A percentile compares a stretch with the other conserved stretches of the same genome.
Evolutionary conservation across 2,329 filamentous ascomycete genomes (phyloP).

Genomic region (Mariannaea sp.): DNA sequence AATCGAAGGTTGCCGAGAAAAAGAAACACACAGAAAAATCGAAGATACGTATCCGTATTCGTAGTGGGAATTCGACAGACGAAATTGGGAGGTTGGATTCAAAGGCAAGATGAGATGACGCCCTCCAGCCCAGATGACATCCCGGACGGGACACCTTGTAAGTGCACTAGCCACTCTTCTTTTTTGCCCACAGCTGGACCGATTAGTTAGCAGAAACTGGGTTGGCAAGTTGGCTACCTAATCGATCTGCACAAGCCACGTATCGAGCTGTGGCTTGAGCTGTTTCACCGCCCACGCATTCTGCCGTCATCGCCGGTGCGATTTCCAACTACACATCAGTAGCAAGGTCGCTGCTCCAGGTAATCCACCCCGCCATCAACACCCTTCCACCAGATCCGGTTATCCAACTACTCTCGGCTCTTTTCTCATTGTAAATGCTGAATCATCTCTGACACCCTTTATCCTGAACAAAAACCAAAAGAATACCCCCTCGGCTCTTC

Average conservation of each 20-base stretch:
- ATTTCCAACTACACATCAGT: slow-evolving; percentile 23
- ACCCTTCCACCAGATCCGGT: slow-evolving; percentile 1
- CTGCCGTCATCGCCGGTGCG: slow-evolving; percentile 17
- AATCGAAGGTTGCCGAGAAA: too few relatives aligned
- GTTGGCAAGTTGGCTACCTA: neutral
- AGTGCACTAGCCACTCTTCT: slow-evolving; percentile 9
- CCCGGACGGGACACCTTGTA: slow-evolving; percentile 2
- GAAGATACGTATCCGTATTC: too few relatives aligned
- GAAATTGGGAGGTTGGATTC: neutral
- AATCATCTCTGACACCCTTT: neutral
- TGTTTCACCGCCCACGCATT: slow-evolving; percentile 24
- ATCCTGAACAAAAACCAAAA: neutral
- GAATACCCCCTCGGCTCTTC: neutral
- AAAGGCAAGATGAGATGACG: slow-evolving; percentile 17
- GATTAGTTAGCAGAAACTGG: too few relatives aligned
- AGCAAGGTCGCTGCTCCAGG: slow-evolving; percentile 19
- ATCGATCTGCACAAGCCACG: slow-evolving; percentile 1
- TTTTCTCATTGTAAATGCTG: neutral
- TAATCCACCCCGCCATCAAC: slow-evolving; percentile 7
- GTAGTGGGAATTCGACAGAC: neutral
- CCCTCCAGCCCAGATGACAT: neutral
- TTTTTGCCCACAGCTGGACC: too few relatives aligned
- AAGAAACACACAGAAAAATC: too few relatives aligned
- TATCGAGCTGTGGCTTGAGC: neutral
- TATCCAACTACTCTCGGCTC: neutral